Conservation (phyloP, 2,329 filamentous ascomycete genomes). For the Neonectria magnoliae region DNA sequence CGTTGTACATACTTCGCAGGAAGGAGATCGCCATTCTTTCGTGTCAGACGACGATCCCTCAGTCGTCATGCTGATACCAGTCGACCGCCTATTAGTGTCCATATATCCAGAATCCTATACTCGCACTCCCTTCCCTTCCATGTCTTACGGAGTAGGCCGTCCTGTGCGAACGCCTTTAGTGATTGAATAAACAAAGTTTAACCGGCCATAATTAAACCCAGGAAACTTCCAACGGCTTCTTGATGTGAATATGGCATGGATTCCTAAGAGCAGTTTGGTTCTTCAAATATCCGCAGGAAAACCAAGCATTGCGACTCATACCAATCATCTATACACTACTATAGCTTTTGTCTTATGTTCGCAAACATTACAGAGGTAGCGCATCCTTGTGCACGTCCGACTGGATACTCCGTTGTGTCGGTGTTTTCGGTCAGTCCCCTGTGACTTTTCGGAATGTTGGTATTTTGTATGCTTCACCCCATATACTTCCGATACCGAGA, state of each 20-base stretch:
- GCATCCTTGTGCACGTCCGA: too few species aligned
- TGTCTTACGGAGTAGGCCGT: neutral
- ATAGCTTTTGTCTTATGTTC: too few species aligned
- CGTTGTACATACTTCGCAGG: too few species aligned
- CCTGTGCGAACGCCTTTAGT: neutral
- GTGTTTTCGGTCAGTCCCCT: neutral
- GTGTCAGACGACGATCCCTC: neutral
- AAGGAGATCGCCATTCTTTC: neutral
- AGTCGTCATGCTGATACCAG: slow-evolving; percentile 11
- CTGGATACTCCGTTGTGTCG: neutral
- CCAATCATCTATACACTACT: too few species aligned
- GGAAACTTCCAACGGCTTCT: neutral
- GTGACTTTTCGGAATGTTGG: neutral
- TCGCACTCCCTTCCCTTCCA: neutral
- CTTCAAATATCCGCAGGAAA: neutral
- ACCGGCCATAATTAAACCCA: neutral
- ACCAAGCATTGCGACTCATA: neutral
- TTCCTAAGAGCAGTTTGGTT: neutral
- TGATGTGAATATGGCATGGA: neutral
- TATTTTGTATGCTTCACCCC: neutral
- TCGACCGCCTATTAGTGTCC: neutral
- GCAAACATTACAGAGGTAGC: too few species aligned
- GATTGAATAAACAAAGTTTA: neutral
- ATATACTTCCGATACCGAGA: neutral
- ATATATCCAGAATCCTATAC: neutral